A percentile compares a stretch with the other conserved stretches of the same genome.
Conservation (phyloP, 108 stramenopile genomes). For the Parietichytrium sp. region DNA sequence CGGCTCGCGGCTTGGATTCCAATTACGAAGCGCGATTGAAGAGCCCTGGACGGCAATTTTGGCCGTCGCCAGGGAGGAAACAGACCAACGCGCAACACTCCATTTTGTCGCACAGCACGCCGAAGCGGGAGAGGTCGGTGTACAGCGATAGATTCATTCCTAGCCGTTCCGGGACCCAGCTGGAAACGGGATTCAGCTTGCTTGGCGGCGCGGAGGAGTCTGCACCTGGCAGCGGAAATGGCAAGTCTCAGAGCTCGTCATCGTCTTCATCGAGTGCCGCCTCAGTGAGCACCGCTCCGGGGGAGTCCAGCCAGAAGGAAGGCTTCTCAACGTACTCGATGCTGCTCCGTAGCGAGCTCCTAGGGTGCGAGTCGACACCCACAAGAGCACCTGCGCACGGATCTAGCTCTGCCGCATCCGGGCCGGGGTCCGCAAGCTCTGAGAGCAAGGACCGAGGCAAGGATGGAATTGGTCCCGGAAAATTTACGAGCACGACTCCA, state of each 20-base stretch:
- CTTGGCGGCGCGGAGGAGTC: conserved; percentile 41
- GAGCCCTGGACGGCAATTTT: conserved; percentile 30
- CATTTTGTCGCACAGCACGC: neutral
- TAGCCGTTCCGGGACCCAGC: conserved; percentile 42
- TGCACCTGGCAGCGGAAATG: neutral
- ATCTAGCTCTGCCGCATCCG: neutral
- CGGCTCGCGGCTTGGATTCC: conserved; percentile 15
- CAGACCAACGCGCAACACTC: neutral
- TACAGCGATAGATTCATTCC: conserved; percentile 58
- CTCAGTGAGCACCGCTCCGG: neutral
- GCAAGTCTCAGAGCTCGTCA: neutral
- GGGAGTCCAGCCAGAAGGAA: conserved; percentile 34
- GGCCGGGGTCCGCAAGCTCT: conserved; percentile 37
- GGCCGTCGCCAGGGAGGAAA: conserved; percentile 7
- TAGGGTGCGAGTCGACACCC: conserved; percentile 43
- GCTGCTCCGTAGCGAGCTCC: conserved; percentile 52
- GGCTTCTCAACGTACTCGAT: conserved; percentile 45
- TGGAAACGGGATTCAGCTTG: neutral
- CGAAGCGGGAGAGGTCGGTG: conserved; percentile 39
- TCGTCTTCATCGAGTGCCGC: neutral
- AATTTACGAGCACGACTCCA: neutral
- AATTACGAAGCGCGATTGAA: conserved; percentile 34
- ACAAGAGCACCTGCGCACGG: neutral
- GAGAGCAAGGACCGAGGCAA: conserved; percentile 21
- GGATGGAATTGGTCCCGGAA: neutral